Base-by-base conservation (phyloP, 169 alveolate genomes). In the Eimeria necatrix region DNA sequence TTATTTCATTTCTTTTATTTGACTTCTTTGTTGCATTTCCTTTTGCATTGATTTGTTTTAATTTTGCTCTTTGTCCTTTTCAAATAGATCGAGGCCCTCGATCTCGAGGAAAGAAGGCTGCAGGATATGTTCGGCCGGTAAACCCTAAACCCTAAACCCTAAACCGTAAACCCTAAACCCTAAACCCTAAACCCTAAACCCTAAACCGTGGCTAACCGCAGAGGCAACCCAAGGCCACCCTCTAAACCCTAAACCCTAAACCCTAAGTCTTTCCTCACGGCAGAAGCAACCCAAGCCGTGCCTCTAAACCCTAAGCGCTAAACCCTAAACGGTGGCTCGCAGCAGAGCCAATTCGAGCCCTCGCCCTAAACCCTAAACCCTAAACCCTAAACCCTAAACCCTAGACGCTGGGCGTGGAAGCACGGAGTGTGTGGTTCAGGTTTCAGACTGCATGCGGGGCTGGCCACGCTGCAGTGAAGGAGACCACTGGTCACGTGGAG, bases 401-500 rank as follows among this genome's bases (percentile, higher is more conserved):
- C 41, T 32, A 32, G 41, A 32, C 41, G 41, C 41, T 32, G 41
- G 41, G 41, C 41, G 41, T 32, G 41, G 41, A 32, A 32, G 2
- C 41, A 32, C 41, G 41, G 41, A 32, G 41, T 32, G 41, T 56
- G 68, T 56, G 12, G 68, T n/a, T 68, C 78, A 68, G 78, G 46
- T 68, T 18, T 68, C 2, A n/a, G 46, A 16, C 12, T 14, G n/a
- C 78, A 12, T 68, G 78, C 32, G 78, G 78, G 41, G 12, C 78
- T 0, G n/a, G 41, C 9, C 78, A 68, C 32, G 32, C 78, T 3
- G 78, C 78, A 14, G 46, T 68, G n/a, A 68, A 68, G 46, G 2
- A 68, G n/a, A 68, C 78, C 32, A n/a, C n/a, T 68, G 78, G 78
- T 14, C 78, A 68, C n/a, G n/a, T 68, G 14, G 78, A 68, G 32